These are phyloP conservation scores for Vicia sativa DNA, from an alignment of 306 rosid genomes.

Conservation along the genomic window DNA sequence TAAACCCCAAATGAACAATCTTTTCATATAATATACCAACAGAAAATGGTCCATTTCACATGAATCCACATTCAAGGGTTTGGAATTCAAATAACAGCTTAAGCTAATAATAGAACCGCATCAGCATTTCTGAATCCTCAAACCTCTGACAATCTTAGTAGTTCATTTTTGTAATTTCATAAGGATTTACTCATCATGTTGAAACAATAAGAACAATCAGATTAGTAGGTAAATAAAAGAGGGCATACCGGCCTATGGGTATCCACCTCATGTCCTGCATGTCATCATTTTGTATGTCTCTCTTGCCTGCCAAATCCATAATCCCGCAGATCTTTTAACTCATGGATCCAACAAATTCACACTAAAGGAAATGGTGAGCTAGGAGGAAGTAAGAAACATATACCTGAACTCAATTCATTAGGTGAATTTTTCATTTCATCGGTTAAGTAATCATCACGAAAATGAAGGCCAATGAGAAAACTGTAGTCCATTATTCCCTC, in stretches of 20 bases:
- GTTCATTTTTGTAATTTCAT: slow-evolving; percentile 22
- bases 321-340: slow-evolving; percentile 1
- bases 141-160: neutral
- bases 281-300: slow-evolving; percentile 41
- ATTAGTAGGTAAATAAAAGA: slow-evolving; percentile 27
- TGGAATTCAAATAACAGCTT: slow-evolving; percentile 29
- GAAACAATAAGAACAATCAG: slow-evolving; percentile 25
- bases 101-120: slow-evolving; percentile 17
- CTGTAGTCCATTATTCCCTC: slow-evolving; percentile 67
- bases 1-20: slow-evolving; percentile 24
- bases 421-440: slow-evolving; percentile 41
- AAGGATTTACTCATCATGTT: slow-evolving; percentile 20
- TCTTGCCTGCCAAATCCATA: slow-evolving; percentile 47
- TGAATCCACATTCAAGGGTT: slow-evolving; percentile 18
- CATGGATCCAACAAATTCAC: slow-evolving; percentile 23
- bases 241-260: slow-evolving; percentile 50
- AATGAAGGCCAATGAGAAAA: slow-evolving; percentile 60
- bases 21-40: slow-evolving; percentile 25
- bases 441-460: slow-evolving; percentile 45
- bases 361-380: neutral
- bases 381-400: slow-evolving; percentile 32
- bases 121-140: slow-evolving; percentile 12
- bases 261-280: slow-evolving; percentile 45
- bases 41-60: slow-evolving; percentile 5
- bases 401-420: slow-evolving; percentile 40